These are phyloP conservation scores for Lichtheimia ramosa DNA, from an alignment of 371 early-diverging fungal genomes.

Conservation along the genomic window DNA sequence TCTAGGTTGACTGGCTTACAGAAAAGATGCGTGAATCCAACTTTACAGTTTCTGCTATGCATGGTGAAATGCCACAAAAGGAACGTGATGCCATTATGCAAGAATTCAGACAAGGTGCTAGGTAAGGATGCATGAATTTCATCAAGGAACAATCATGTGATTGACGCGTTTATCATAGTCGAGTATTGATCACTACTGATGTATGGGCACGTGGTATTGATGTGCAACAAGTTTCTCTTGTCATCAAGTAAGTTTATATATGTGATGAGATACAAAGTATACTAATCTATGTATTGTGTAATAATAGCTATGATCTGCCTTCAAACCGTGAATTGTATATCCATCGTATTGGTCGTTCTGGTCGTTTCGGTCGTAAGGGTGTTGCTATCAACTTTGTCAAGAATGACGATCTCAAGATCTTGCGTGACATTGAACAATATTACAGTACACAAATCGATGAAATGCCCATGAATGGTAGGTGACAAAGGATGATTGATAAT, in stretches of 20 bases:
- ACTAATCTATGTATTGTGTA: background rate
- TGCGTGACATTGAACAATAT: constrained; percentile 91
- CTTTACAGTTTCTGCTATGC: constrained; percentile 98
- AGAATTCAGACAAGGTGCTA: constrained; percentile 85
- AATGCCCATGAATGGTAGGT: constrained; percentile 87
- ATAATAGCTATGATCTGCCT: constrained; percentile 93
- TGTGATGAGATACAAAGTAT: background rate
- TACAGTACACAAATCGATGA: constrained; percentile 96
- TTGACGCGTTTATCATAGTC: constrained; percentile 44
- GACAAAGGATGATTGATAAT: background rate
- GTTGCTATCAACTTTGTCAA: constrained; percentile 98
- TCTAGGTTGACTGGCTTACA: constrained; percentile 92
- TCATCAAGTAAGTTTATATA: constrained; percentile 52
- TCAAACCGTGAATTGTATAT: constrained; percentile 91
- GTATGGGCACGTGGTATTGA: constrained; percentile 98
- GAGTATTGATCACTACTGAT: constrained; percentile 95
- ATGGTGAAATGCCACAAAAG: constrained; percentile 97
- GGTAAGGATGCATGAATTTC: constrained; percentile 28
- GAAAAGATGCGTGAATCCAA: constrained; percentile 91
- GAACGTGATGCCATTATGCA: constrained; percentile 91
- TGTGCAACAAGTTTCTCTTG: constrained; percentile 96
- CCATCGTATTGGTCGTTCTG: constrained; percentile 96
- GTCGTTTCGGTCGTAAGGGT: constrained; percentile 98
- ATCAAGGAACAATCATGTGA: background rate
- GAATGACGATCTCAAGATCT: constrained; percentile 81